Percentiles rank a stretch among this genome's conserved stretches.
These are phyloP conservation scores for Vickermania ingenoplastis DNA, from an alignment of 208 protist genomes.

Conservation along the genomic window DNA sequence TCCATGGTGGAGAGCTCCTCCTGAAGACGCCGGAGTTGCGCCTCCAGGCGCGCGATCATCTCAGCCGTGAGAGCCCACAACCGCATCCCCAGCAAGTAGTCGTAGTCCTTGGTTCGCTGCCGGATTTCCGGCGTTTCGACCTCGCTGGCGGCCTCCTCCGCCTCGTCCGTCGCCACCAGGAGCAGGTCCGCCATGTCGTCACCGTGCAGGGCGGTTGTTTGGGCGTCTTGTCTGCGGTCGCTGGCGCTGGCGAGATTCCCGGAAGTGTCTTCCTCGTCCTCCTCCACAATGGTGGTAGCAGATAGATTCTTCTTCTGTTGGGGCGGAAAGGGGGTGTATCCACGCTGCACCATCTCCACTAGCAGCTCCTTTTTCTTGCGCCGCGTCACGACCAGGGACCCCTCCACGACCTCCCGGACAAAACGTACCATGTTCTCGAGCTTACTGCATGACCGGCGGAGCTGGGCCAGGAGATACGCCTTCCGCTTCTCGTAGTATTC, in stretches of 20 bases:
- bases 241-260: not conserved
- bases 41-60: constrained; percentile 89
- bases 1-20: constrained; percentile 75
- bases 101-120: constrained; percentile 85
- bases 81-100: constrained; percentile 98
- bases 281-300: constrained; percentile 62
- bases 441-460: constrained; percentile 79
- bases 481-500: constrained; percentile 97
- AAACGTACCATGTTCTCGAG: constrained; percentile 98
- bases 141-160: constrained; percentile 12
- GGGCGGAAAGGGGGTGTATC: constrained; percentile 86
- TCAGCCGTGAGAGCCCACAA: constrained; percentile 97
- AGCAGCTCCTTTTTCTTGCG: constrained; percentile 92
- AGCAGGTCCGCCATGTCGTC: constrained; percentile 25
- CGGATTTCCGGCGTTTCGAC: constrained; percentile 45
- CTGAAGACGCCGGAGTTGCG: constrained; percentile 67
- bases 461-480: constrained; percentile 80
- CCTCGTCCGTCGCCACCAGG: constrained; percentile 7
- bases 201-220: constrained; percentile 6
- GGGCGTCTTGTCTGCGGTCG: not conserved
- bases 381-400: constrained; percentile 88
- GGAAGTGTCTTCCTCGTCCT: constrained; percentile 27
- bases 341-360: constrained; percentile 76
- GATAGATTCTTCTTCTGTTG: constrained; percentile 77
- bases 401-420: constrained; percentile 93